Conservation (phyloP, 371 early-diverging fungal species). For the Rhizopus delemar region DNA sequence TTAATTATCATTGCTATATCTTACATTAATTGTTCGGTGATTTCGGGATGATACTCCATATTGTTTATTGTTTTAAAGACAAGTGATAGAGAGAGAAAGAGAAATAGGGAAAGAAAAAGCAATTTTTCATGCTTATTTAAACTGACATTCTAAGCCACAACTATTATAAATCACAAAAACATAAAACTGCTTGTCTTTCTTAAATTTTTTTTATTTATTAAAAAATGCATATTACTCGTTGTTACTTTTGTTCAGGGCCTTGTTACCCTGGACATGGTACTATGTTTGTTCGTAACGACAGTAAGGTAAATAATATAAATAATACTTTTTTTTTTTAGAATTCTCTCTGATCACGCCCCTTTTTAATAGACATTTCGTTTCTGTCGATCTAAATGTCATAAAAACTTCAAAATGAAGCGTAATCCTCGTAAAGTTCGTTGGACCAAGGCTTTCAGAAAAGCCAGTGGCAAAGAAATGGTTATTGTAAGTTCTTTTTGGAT, state of each 20-base stretch:
- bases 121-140: background rate
- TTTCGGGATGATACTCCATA: slow-evolving; percentile 56
- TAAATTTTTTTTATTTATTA: slow-evolving; percentile 15
- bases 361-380: slow-evolving; percentile 84
- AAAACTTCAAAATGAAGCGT: slow-evolving; percentile 99
- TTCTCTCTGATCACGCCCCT: background rate
- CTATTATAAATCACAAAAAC: background rate
- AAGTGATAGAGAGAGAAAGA: background rate
- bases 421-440: slow-evolving; percentile 99
- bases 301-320: slow-evolving; percentile 66
- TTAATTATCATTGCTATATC: background rate
- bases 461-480: slow-evolving; percentile 98
- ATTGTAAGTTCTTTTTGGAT: slow-evolving; percentile 64
- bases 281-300: slow-evolving; percentile 98
- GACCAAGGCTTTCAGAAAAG: slow-evolving; percentile 99
- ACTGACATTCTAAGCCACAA: background rate
- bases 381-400: slow-evolving; percentile 99
- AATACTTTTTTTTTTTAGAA: no score
- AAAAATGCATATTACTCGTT: slow-evolving; percentile 97
- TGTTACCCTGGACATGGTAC: slow-evolving; percentile 99
- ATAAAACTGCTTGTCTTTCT: slow-evolving; percentile 6
- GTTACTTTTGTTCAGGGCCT: slow-evolving; percentile 98
- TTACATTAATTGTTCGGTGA: slow-evolving; percentile 56
- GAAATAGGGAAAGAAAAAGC: background rate
- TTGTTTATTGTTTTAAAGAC: background rate